Evolutionary conservation across 169 alveolate genomes (phyloP).

Genomic region (Eimeria tenella): DNA sequence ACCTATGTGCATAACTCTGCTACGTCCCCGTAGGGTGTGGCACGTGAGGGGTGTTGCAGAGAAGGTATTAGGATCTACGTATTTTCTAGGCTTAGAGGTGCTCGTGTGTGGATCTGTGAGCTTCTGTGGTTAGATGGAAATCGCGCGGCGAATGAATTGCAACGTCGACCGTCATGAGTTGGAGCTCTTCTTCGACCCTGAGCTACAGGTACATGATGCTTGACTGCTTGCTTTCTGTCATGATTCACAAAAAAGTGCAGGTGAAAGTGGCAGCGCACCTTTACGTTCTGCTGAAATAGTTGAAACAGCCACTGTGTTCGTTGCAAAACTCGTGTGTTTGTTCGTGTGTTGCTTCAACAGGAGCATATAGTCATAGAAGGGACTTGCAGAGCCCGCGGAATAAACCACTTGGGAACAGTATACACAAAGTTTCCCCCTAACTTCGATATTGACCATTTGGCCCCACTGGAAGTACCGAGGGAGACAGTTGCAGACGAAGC

Average conservation of each 20-base stretch:
- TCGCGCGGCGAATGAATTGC: constrained; percentile 51
- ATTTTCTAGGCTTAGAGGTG: too few relatives aligned
- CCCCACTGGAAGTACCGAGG: background rate
- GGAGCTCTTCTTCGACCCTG: constrained; percentile 13
- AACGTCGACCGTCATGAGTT: background rate
- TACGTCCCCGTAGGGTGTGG: too few relatives aligned
- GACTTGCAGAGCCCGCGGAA: constrained; percentile 18
- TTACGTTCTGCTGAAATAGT: background rate
- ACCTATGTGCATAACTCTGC: too few relatives aligned
- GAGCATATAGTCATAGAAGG: background rate
- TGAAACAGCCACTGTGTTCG: too few relatives aligned
- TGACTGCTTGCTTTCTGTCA: background rate
- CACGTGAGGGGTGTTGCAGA: too few relatives aligned
- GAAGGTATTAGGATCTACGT: too few relatives aligned
- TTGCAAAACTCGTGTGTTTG: background rate
- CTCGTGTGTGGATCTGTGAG: too few relatives aligned
- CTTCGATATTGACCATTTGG: background rate
- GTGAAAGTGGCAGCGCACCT: background rate
- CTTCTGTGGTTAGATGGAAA: background rate
- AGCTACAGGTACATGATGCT: constrained; percentile 12
- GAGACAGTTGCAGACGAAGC: background rate
- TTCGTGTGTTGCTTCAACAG: background rate
- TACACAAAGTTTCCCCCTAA: background rate
- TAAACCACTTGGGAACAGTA: background rate
- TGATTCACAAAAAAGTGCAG: too few relatives aligned